phyloP scores from a whole-genome alignment of 2,329 filamentous ascomycete genomes.

The Thyridium curvatum region DNA sequence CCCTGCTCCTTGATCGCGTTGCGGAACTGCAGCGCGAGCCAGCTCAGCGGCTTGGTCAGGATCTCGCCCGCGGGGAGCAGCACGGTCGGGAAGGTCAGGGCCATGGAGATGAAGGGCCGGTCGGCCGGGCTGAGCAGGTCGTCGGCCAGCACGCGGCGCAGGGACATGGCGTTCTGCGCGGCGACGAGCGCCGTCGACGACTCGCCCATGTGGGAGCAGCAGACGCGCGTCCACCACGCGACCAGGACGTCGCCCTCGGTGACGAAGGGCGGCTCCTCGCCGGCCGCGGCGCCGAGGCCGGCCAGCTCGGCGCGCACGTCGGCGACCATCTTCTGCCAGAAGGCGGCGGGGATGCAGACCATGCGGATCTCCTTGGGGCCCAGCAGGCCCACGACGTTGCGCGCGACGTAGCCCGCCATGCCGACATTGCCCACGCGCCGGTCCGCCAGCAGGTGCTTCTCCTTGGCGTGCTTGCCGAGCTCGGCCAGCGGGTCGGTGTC shows the following conservation, averaged over 20 bases:
- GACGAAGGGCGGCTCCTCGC: conserved; percentile 18
- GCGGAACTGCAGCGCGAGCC: conserved; percentile 18
- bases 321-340: conserved; percentile 15
- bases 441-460: conserved; percentile 13
- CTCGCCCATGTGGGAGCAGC: conserved; percentile 12
- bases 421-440: conserved; percentile 10
- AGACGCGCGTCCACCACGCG: conserved; percentile 27
- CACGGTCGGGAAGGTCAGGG: conserved; percentile 16
- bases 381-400: conserved; percentile 17
- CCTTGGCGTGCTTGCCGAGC: conserved; percentile 7
- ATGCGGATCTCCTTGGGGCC: conserved; percentile 22
- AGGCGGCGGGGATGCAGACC: conserved; percentile 24
- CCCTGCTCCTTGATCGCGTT: conserved; percentile 21
- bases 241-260: conserved; percentile 29
- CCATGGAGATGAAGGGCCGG: conserved; percentile 22
- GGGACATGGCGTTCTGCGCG: conserved; percentile 24
- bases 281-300: conserved; percentile 7
- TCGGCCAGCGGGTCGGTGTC: conserved; percentile 23
- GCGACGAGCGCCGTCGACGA: conserved; percentile 17
- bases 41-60: conserved; percentile 20
- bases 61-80: conserved; percentile 14
- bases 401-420: conserved; percentile 16
- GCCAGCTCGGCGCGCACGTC: conserved; percentile 18
- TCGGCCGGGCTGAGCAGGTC: conserved; percentile 14
- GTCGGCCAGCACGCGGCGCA: conserved; percentile 14